Percentiles rank a stretch among this genome's conserved stretches.
Evolutionary conservation across 139 green algal species (phyloP).

Genomic region (Micractinium conductrix): DNA sequence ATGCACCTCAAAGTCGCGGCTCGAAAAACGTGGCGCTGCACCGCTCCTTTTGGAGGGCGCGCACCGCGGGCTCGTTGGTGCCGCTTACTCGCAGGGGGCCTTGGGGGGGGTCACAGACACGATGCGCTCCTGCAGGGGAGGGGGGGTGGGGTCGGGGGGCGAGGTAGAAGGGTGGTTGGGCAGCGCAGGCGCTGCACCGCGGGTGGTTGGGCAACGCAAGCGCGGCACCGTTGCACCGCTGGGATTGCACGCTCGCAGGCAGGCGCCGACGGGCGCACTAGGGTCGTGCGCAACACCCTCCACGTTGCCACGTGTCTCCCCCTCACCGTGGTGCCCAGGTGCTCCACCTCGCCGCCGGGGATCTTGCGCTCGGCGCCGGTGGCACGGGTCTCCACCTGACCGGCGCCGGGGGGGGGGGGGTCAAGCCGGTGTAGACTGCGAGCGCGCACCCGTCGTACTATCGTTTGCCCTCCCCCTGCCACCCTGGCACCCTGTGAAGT

Average conservation of each 20-base stretch:
- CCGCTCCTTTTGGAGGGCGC: no score
- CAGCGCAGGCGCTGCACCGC: background rate
- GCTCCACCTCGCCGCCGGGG: slow-evolving; percentile 4
- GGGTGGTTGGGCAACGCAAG: no score
- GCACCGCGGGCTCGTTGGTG: no score
- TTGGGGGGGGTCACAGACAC: slow-evolving; percentile 21
- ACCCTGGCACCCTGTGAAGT: background rate
- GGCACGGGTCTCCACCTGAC: slow-evolving; percentile 32
- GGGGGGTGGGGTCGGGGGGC: background rate
- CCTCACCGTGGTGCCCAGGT: slow-evolving; percentile 27
- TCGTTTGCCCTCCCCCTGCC: no score
- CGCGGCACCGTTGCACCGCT: no score
- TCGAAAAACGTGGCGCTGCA: no score
- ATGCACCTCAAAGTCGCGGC: no score
- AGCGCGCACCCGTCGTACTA: background rate
- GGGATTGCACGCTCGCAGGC: no score
- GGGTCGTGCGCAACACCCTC: no score
- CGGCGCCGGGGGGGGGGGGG: background rate
- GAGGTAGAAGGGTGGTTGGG: background rate
- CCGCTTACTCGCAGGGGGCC: slow-evolving; percentile 33
- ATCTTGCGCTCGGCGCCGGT: slow-evolving; percentile 28
- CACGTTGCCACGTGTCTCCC: no score
- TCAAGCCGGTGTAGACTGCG: background rate
- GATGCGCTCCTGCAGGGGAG: slow-evolving; percentile 31
- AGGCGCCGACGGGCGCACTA: no score